Evolutionary conservation across 2,329 filamentous ascomycete genomes (phyloP).

Genomic region (Rhytidhysteron rufulum): DNA sequence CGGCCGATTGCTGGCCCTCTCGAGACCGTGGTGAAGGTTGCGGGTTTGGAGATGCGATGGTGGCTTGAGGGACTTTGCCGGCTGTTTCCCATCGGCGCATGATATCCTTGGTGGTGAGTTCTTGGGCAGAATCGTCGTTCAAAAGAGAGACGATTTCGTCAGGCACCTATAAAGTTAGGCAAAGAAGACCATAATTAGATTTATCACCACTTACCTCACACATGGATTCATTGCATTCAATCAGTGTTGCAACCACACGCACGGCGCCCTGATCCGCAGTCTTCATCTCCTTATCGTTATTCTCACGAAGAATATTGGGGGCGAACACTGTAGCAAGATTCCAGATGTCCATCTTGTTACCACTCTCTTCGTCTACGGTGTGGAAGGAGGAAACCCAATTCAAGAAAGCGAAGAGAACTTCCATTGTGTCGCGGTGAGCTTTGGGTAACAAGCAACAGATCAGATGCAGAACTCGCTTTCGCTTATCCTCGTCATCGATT

Average conservation of each 20-base stretch:
- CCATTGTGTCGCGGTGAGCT: constrained; percentile 85
- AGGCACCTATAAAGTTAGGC: constrained; percentile 69
- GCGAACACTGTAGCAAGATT: constrained; percentile 97
- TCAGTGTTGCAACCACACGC: constrained; percentile 85
- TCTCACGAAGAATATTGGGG: constrained; percentile 84
- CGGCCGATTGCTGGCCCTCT: constrained; percentile 45
- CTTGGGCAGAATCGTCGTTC: constrained; percentile 76
- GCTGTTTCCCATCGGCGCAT: constrained; percentile 89
- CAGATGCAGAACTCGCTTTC: constrained; percentile 81
- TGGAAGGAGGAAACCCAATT: constrained; percentile 98
- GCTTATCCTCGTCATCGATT: constrained; percentile 75
- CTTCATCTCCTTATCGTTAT: constrained; percentile 42
- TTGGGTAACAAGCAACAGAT: constrained; percentile 92
- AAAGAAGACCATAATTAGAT: neutral
- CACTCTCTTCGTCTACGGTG: constrained; percentile 92
- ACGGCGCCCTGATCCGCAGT: constrained; percentile 94
- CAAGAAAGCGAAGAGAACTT: constrained; percentile 92
- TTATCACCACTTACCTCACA: constrained; percentile 69
- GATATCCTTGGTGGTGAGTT: constrained; percentile 96
- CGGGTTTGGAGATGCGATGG: constrained; percentile 54
- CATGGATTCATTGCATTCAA: constrained; percentile 92
- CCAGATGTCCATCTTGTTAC: constrained; percentile 98
- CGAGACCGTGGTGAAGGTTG: constrained; percentile 53
- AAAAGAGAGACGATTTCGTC: constrained; percentile 85
- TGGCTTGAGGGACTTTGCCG: constrained; percentile 58